Conservation (phyloP, 208 protist genomes). For the Balamuthia mandrillaris region DNA sequence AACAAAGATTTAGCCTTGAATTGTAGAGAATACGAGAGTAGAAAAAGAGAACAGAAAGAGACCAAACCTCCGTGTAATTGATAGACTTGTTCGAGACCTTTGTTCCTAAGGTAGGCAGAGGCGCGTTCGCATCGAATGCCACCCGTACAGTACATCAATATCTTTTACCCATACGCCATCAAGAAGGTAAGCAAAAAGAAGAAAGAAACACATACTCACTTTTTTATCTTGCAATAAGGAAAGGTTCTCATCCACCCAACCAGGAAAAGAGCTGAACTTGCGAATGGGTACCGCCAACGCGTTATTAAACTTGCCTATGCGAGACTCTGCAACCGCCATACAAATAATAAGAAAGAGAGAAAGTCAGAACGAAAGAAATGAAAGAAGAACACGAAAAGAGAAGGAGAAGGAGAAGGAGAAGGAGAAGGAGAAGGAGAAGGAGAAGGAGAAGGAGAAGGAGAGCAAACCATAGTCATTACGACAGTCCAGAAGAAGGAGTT, state of each 20-base stretch:
- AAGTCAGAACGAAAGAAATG: background rate
- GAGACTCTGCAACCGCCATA: background rate
- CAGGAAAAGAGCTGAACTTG: constrained; percentile 41
- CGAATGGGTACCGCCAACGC: constrained; percentile 9
- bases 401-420: background rate
- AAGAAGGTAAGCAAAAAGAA: no score
- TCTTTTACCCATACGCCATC: no score
- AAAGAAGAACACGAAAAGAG: background rate
- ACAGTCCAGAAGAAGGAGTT: constrained; percentile 34
- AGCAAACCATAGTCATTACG: constrained; percentile 29
- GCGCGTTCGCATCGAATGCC: constrained; percentile 37
- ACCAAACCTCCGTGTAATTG: background rate
- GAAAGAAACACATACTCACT: no score
- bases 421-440: background rate
- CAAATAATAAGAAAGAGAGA: background rate
- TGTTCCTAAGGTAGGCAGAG: constrained; percentile 40
- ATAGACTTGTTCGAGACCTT: constrained; percentile 14
- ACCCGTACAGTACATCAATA: constrained; percentile 44
- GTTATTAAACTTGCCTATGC: constrained; percentile 14
- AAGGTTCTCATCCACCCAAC: constrained; percentile 33
- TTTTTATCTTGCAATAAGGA: background rate
- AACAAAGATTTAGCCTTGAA: background rate
- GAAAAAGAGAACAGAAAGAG: background rate
- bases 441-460: background rate
- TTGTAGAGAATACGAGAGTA: no score